phyloP scores from a whole-genome alignment of 2,329 filamentous ascomycete genomes.

The Apiospora phragmitis region DNA sequence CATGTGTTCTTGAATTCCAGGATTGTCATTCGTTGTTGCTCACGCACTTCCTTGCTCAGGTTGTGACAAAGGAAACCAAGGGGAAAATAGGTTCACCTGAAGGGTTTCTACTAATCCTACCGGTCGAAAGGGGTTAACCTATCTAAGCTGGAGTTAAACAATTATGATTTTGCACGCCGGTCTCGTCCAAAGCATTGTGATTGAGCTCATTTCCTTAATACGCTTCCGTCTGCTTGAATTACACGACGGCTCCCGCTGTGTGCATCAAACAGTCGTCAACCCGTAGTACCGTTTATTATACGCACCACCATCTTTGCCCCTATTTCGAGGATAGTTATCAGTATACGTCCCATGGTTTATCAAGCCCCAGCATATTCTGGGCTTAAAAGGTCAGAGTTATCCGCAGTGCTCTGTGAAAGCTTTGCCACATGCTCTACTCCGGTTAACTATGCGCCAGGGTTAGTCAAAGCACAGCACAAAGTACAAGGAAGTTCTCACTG shows the following conservation, averaged over 20 bases:
- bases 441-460: background rate
- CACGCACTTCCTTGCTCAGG: background rate
- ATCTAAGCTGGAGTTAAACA: background rate
- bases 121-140: background rate
- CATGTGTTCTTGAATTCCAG: too few relatives aligned
- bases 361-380: too few relatives aligned
- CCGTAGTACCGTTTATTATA: background rate
- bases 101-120: background rate
- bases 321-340: background rate
- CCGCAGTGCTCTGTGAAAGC: background rate
- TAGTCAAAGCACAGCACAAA: background rate
- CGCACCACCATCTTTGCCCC: background rate
- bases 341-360: too few relatives aligned
- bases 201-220: background rate
- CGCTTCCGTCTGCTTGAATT: background rate
- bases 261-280: background rate
- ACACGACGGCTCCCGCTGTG: too few relatives aligned
- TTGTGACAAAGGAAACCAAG: background rate
- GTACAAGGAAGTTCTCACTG: background rate
- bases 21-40: background rate
- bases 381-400: too few relatives aligned
- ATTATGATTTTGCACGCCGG: background rate
- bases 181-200: background rate
- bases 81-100: background rate
- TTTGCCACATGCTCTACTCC: background rate